Conservation (phyloP, 805 yeast genomes). For the Pachysolen tannophilus region DNA sequence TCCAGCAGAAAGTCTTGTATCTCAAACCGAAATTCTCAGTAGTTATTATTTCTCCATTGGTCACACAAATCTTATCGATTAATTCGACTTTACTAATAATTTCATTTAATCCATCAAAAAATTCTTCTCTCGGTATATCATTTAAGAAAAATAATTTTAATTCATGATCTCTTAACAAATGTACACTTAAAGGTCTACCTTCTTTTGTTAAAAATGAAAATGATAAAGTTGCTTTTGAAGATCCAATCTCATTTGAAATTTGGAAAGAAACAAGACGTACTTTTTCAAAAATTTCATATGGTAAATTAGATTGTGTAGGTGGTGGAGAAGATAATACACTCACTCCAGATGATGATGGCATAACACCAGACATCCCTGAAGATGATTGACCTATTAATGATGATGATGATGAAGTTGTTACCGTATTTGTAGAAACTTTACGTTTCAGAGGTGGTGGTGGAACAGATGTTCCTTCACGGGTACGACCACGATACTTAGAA, state of each 20-base stretch:
- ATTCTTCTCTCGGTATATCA: slow-evolving; percentile 1
- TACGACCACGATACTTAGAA: too few species aligned
- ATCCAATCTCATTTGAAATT: slow-evolving; percentile 8
- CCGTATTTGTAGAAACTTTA: too few species aligned
- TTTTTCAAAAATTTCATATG: slow-evolving; percentile 7
- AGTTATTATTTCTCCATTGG: slow-evolving; percentile 9
- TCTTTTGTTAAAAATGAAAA: slow-evolving; percentile 8
- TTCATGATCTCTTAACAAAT: slow-evolving; percentile 9
- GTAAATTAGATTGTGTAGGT: too few species aligned
- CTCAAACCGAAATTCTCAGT: slow-evolving; percentile 10
- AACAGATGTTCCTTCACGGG: too few species aligned
- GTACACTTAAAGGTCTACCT: slow-evolving; percentile 7
- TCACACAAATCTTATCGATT: slow-evolving; percentile 7
- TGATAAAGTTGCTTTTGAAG: slow-evolving; percentile 6
- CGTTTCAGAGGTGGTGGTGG: too few species aligned
- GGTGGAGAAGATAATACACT: slow-evolving; percentile 3
- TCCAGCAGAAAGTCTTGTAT: slow-evolving; percentile 9
- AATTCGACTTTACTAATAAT: slow-evolving; percentile 4
- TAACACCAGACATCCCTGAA: too few species aligned
- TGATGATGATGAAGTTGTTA: too few species aligned
- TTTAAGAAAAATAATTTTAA: slow-evolving; percentile 7
- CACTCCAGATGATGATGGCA: too few species aligned
- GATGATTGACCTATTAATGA: too few species aligned
- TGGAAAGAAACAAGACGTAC: slow-evolving; percentile 8
- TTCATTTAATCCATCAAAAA: slow-evolving; percentile 7